Evolutionary conservation across 176 grass and related monocot genomes (phyloP).

Genomic region (Leersia perrieri): DNA sequence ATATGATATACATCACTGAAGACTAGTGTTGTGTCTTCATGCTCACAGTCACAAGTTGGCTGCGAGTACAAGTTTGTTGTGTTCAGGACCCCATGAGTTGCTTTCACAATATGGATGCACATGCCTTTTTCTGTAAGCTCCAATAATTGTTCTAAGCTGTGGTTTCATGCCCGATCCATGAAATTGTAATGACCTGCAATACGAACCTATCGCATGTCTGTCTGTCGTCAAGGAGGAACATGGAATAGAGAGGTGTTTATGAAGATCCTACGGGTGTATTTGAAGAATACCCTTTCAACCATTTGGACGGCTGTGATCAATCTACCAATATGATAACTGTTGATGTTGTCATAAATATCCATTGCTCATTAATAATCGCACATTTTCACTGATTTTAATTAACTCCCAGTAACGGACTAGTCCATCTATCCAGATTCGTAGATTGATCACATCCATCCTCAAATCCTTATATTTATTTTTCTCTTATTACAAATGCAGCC

Average conservation of each 20-base stretch:
- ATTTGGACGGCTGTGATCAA: no score
- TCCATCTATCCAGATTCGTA: no score
- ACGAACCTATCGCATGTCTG: neutral
- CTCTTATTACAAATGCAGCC: no score
- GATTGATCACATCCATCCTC: no score
- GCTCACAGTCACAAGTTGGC: neutral
- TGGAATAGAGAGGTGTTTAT: neutral
- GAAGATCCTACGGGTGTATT: neutral
- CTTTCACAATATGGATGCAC: neutral
- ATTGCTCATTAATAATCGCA: no score
- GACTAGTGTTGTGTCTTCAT: neutral
- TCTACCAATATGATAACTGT: no score
- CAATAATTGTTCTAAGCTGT: neutral
- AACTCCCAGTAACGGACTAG: no score
- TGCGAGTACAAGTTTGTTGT: neutral
- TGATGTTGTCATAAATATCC: no score
- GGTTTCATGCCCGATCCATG: neutral
- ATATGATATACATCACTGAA: neutral
- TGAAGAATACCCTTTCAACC: neutral
- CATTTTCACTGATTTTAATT: no score
- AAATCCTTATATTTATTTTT: no score
- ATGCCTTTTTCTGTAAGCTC: neutral
- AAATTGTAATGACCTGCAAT: neutral
- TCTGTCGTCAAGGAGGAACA: neutral
- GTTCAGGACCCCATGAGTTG: neutral